These are phyloP conservation scores for Deuterostichococcus epilithicus DNA, from an alignment of 139 green algal genomes.

Conservation along the genomic window DNA sequence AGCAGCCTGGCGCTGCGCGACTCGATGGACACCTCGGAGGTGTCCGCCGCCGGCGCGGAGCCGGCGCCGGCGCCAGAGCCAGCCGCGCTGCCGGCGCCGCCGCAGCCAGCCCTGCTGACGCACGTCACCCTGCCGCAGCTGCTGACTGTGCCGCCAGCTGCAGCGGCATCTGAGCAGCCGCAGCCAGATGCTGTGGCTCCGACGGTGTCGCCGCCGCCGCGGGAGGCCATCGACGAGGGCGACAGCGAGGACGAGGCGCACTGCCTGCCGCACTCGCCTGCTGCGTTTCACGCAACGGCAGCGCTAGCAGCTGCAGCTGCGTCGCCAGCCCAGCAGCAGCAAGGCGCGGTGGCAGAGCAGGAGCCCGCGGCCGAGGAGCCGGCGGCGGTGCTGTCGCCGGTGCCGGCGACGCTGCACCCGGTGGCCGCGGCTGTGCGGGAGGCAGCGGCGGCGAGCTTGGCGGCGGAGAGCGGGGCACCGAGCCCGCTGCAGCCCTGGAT, in stretches of 20 bases:
- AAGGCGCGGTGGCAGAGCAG: too few species aligned
- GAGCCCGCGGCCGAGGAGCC: too few species aligned
- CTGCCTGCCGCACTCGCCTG: too few species aligned
- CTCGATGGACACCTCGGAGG: not conserved
- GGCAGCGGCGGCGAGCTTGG: too few species aligned
- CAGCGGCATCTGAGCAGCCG: not conserved
- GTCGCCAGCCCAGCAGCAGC: not conserved
- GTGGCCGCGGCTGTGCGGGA: not conserved
- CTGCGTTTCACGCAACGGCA: too few species aligned
- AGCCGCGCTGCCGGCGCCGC: not conserved
- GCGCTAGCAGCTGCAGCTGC: too few species aligned
- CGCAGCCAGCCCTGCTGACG: not conserved
- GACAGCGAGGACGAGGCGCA: not conserved
- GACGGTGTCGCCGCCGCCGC: not conserved
- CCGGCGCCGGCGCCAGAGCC: too few species aligned
- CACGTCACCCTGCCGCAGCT: too few species aligned
- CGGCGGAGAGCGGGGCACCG: too few species aligned
- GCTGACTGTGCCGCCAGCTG: not conserved
- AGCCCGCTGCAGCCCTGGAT: not conserved
- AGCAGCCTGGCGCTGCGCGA: not conserved
- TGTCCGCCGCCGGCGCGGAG: too few species aligned
- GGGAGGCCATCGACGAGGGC: not conserved
- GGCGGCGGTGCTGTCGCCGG: too few species aligned
- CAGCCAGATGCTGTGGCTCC: too few species aligned
- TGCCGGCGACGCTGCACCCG: not conserved